Evolutionary conservation across 495 filamentous ascomycete species (phyloP).

Genomic region (Aspergillus asperescens): DNA sequence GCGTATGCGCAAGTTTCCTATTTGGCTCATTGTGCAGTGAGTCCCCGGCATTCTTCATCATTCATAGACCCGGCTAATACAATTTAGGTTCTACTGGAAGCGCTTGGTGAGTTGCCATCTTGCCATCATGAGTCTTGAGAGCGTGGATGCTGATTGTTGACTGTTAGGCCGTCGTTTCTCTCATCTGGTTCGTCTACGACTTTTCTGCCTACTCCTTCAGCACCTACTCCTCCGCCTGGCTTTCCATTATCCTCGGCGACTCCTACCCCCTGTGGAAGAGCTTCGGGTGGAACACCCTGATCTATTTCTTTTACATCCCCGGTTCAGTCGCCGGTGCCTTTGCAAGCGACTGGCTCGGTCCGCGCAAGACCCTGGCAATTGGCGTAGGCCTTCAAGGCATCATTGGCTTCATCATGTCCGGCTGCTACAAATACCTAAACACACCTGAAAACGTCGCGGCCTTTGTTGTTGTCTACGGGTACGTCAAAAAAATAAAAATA

Average conservation of each 20-base stretch:
- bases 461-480: slow-evolving; percentile 71
- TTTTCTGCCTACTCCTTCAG: slow-evolving; percentile 75
- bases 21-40: slow-evolving; percentile 48
- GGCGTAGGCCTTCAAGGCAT: slow-evolving; percentile 65
- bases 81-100: slow-evolving; percentile 47
- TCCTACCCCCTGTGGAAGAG: slow-evolving; percentile 59
- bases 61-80: background rate
- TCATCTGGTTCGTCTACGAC: slow-evolving; percentile 94
- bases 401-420: slow-evolving; percentile 86
- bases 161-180: slow-evolving; percentile 60
- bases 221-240: slow-evolving; percentile 69
- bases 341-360: slow-evolving; percentile 69
- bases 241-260: slow-evolving; percentile 57
- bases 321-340: slow-evolving; percentile 73
- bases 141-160: too few species aligned
- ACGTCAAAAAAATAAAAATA: too few species aligned
- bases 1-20: slow-evolving; percentile 49
- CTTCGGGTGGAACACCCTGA: slow-evolving; percentile 80
- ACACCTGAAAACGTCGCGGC: slow-evolving; percentile 60
- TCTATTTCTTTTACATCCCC: slow-evolving; percentile 83
- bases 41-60: background rate
- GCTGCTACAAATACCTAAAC: slow-evolving; percentile 59
- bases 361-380: slow-evolving; percentile 60
- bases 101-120: slow-evolving; percentile 29
- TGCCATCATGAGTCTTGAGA: slow-evolving; percentile 15